A percentile compares a stretch with the other conserved stretches of the same genome.
phyloP scores from a whole-genome alignment of 179 eudicot genomes.

The Carnegiea gigantea region DNA sequence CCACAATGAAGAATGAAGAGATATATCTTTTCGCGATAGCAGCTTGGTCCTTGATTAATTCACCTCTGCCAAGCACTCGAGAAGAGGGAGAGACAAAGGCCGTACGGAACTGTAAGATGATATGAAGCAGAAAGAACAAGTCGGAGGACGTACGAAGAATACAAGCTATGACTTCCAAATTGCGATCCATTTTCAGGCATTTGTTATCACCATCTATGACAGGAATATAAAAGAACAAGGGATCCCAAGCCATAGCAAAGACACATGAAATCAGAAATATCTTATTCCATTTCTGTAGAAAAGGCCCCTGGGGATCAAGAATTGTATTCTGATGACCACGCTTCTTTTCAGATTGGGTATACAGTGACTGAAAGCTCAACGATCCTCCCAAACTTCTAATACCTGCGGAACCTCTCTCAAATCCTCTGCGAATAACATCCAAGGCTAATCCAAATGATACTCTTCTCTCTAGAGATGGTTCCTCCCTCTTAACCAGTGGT shows the following conservation, averaged over 20 bases:
- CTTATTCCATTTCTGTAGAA: slow-evolving; percentile 70
- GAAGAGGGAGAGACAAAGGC: slow-evolving; percentile 69
- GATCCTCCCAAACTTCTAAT: slow-evolving; percentile 30
- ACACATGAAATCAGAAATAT: slow-evolving; percentile 60
- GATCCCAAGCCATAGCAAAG: slow-evolving; percentile 64
- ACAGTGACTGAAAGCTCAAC: slow-evolving; percentile 18
- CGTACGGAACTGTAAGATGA: slow-evolving; percentile 63
- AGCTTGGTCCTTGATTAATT: slow-evolving; percentile 39
- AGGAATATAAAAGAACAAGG: slow-evolving; percentile 70
- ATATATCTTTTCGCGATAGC: slow-evolving; percentile 62
- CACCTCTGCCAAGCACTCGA: slow-evolving; percentile 75
- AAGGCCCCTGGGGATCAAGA: slow-evolving; percentile 64
- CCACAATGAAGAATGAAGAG: slow-evolving; percentile 55
- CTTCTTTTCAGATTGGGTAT: slow-evolving; percentile 30
- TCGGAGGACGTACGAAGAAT: slow-evolving; percentile 60
- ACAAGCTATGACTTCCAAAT: slow-evolving; percentile 45
- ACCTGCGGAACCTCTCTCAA: slow-evolving; percentile 37
- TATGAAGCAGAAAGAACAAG: slow-evolving; percentile 62
- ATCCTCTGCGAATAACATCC: slow-evolving; percentile 32
- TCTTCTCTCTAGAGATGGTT: slow-evolving; percentile 14
- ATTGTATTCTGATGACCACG: slow-evolving; percentile 18
- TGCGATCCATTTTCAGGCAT: slow-evolving; percentile 48
- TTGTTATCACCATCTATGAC: slow-evolving; percentile 33
- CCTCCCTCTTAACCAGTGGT: slow-evolving; percentile 19
- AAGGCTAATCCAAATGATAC: slow-evolving; percentile 21